Base-by-base conservation (phyloP, 768 basidiomycete genomes). In the Polyporus arcularius region DNA sequence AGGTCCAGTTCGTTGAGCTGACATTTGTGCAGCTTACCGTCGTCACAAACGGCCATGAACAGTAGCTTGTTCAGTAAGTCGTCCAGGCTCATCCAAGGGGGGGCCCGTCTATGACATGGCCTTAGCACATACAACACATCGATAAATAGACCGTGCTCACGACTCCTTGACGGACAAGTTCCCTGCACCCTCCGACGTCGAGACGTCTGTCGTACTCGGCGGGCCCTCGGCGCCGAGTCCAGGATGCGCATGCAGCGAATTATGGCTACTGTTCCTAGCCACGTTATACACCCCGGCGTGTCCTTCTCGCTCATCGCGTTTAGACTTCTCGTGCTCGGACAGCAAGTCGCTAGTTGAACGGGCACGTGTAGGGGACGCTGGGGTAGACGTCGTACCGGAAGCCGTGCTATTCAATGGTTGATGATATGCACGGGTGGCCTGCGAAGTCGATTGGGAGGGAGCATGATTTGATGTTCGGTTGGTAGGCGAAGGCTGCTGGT, bases 31-130 rank as follows among this genome's bases (percentile, higher is more conserved):
- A 21, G 35, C 76, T 42, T 64, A 93, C 92, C 92, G 71, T 94
- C 92, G 53, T 89, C 90, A 67, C 90, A 92, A 54, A 94, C 87
- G 47, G 89, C 83, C 70, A 94, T 76, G 70, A 94, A 94, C 10
- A 94, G 74, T 2, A 94, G 79, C 70, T 91, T 93, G 70, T 94
- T 89, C 42, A 94, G 75, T 42, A 94, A 76, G 65, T 92, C 90
- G 4, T 93, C 90, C 54, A 93, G 68, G 42, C 86, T 87, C 49
- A 87, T 87, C 81, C 86, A 93, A 58, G 88, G 85, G 18, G 84
- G 79, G 26, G 88, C 83, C 64, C 85, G 78, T 52, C 79, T 82
- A 64, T 7, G 30, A 42, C 55, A 42, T 53, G 40, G 57, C 49
- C 43, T 56, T 48, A 30, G 50, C 5, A 42, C 41, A 39, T 14